Conservation (phyloP, 345 rosid genomes). For the Brassica carinata region DNA sequence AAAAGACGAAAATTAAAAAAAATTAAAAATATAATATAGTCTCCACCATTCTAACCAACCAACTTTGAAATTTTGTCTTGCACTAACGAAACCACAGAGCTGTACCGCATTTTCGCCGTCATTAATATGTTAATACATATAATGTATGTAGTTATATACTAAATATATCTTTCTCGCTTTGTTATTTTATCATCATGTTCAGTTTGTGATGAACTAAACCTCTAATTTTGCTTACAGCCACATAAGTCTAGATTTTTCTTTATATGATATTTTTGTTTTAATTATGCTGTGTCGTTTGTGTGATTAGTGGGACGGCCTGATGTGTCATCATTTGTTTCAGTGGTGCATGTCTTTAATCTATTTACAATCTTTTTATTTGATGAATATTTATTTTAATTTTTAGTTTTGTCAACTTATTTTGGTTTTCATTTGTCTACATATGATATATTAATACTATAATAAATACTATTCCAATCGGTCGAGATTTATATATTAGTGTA, state of each 20-base stretch:
- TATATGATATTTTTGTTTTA: neutral
- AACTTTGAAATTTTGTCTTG: constrained; percentile 31
- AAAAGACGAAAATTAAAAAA: neutral
- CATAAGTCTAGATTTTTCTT: neutral
- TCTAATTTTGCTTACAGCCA: constrained; percentile 17
- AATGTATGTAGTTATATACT: neutral
- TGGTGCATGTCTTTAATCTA: constrained; percentile 17
- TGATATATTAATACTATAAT: neutral
- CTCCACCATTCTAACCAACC: constrained; percentile 38
- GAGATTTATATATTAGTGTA: neutral
- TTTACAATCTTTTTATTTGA: neutral
- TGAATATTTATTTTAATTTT: neutral
- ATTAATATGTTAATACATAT: constrained; percentile 7
- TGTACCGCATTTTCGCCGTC: constrained; percentile 34
- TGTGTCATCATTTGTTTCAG: constrained; percentile 24
- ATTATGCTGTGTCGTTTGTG: constrained; percentile 6
- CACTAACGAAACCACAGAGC: constrained; percentile 39
- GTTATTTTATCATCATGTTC: neutral
- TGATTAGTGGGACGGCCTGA: constrained; percentile 31
- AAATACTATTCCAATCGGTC: neutral
- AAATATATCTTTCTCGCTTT: neutral
- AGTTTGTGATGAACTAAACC: constrained; percentile 8
- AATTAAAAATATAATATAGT: neutral
- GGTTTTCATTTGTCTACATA: neutral
- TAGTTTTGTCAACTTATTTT: neutral